phyloP scores from a whole-genome alignment of 139 green algal species.

The Asterochloris sp. region DNA sequence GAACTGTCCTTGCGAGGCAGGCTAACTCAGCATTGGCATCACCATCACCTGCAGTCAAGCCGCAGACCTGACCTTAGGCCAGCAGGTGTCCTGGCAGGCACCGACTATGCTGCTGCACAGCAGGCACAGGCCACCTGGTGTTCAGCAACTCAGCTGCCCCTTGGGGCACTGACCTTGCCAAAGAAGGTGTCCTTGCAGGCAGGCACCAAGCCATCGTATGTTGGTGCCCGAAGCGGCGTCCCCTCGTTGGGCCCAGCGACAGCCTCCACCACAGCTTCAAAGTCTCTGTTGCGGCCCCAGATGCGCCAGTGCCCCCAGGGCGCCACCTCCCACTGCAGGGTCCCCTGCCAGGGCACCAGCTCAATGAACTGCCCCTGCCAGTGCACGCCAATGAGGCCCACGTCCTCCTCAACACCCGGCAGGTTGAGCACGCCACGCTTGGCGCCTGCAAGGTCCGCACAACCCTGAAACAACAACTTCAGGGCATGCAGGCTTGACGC shows the following conservation, averaged over 20 bases:
- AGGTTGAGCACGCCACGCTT: conserved; percentile 52
- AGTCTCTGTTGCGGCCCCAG: conserved; percentile 36
- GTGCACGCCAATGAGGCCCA: conserved; percentile 89
- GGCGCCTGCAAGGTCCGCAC: conserved; percentile 21
- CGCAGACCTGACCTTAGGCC: no score
- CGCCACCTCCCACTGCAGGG: conserved; percentile 77
- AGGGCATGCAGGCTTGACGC: background rate
- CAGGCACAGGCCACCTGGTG: no score
- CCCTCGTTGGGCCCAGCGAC: conserved; percentile 41
- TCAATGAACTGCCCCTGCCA: conserved; percentile 76
- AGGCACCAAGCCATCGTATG: conserved; percentile 67
- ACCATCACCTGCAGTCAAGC: no score
- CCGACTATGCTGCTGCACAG: no score
- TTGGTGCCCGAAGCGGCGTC: conserved; percentile 72
- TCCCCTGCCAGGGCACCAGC: conserved; percentile 80
- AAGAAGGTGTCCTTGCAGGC: conserved; percentile 92
- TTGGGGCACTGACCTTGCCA: conserved; percentile 40
- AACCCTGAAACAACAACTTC: background rate
- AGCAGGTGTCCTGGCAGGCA: no score
- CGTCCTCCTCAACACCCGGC: conserved; percentile 78
- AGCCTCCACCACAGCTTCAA: conserved; percentile 80
- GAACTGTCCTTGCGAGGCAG: no score
- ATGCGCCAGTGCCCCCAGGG: conserved; percentile 83
- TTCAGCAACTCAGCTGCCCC: no score
- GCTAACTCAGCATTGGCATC: no score